A percentile compares a stretch with the other conserved stretches of the same genome.
Conservation (phyloP, 202 grass and related monocot species). For the Alloteropsis angusta region DNA sequence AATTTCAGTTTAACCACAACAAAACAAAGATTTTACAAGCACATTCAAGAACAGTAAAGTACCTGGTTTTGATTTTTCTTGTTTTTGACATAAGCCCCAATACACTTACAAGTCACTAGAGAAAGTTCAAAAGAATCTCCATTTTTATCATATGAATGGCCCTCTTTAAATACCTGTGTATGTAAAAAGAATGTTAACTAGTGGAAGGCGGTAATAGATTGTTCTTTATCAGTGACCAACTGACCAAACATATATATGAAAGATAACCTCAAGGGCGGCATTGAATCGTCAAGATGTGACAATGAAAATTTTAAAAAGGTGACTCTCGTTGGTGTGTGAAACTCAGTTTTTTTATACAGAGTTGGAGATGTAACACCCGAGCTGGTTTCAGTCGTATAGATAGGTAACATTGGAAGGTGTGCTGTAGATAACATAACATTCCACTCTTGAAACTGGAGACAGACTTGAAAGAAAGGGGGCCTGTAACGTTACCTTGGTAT, state of each 20-base stretch:
- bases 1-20: slow-evolving; percentile 1
- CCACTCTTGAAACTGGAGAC: neutral
- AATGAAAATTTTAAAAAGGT: neutral
- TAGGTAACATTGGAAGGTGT: neutral
- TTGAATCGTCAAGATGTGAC: neutral
- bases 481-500: slow-evolving; percentile 80
- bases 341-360: neutral
- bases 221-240: neutral
- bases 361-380: neutral
- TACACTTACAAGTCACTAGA: slow-evolving; percentile 76
- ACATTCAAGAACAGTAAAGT: slow-evolving; percentile 4
- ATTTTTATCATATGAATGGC: slow-evolving; percentile 47
- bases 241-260: neutral
- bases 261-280: neutral
- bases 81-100: slow-evolving; percentile 86
- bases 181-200: slow-evolving; percentile 15
- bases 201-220: neutral
- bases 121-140: slow-evolving; percentile 74
- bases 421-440: neutral
- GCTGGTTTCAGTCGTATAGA: neutral
- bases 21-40: neutral
- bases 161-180: slow-evolving; percentile 83
- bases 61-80: slow-evolving; percentile 99
- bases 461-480: neutral
- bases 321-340: neutral